Evolutionary conservation across 2,329 filamentous ascomycete genomes (phyloP), one percentile per base, ranked within the genome.

Genomic region (Calonectria hawksworthii): DNA sequence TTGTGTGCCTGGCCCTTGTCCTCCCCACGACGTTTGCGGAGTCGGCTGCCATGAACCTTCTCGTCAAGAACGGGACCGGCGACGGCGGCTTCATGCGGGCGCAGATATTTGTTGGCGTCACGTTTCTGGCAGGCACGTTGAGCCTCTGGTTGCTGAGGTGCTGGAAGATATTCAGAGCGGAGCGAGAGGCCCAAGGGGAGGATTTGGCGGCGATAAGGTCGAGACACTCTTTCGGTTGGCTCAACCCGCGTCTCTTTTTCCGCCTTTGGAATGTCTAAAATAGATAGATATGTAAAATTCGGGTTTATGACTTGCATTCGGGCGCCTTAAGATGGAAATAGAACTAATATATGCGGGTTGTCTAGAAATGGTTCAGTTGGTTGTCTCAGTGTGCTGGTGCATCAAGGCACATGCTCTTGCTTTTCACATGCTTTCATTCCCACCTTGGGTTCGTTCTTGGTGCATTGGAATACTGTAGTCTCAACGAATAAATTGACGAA

Each of bases 61-160:
- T 81, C 10, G 44, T 84, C 2, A 86, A 87, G n/a, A 87, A 86
- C 0, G 85, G 86, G 8, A 13, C 36, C 1, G 54, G 44, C 7
- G 47, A 85, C 0, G 44, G 28, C 34, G 86, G 83, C 21, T 93
- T 92, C 77, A 86, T 91, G 0, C 88, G 89, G 16, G 89, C 91
- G 3, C 92, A 93, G 79, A 77, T 93, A 1, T 93, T 92, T 78
- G 87, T 89, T 0, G 92, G 90, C 0, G 89, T 89, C 80, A 92
- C 92, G 89, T 93, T 92, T 80, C 81, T 93, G n/a, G 89, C 84
- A 0, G 91, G 88, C 2, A 88, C 91, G 3, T 70, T 86, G 0
- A 89, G 88, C 73, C 79, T 92, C 79, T 88, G 89, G 84, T 80
- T 91, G n/a, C 81, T 93, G 64, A 83, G 91, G 71, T 88, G 88